These are phyloP conservation scores for Pilasporangium apinafurcum DNA, from an alignment of 352 stramenopile genomes.

Conservation along the genomic window DNA sequence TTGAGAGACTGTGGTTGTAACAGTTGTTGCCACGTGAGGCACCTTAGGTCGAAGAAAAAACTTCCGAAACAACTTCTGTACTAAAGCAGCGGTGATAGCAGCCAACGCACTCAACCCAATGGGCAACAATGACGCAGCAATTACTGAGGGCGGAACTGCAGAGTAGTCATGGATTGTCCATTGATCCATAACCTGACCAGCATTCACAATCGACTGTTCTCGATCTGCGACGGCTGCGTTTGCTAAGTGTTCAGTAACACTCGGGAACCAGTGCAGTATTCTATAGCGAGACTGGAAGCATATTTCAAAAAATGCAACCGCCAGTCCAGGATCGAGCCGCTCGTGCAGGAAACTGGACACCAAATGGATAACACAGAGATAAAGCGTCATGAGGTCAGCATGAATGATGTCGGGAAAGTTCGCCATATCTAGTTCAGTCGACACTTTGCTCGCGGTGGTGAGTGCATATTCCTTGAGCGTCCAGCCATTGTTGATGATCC, in stretches of 20 bases:
- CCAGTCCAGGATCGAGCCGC: slow-evolving; percentile 21
- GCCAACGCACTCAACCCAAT: no score
- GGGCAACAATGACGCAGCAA: no score
- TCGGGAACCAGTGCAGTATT: background rate
- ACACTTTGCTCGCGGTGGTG: slow-evolving; percentile 20
- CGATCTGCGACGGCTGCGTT: no score
- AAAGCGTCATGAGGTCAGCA: slow-evolving; percentile 25
- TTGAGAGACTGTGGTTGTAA: no score
- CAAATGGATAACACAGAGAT: slow-evolving; percentile 8
- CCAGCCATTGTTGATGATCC: slow-evolving; percentile 38
- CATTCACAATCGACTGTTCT: no score
- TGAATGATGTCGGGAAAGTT: slow-evolving; percentile 25
- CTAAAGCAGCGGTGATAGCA: no score
- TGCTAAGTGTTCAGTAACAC: background rate
- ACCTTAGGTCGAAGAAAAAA: no score
- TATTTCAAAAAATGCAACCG: slow-evolving; percentile 17
- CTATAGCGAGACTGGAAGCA: slow-evolving; percentile 9
- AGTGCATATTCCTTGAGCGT: slow-evolving; percentile 35
- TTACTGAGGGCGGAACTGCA: no score
- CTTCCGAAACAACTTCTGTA: no score
- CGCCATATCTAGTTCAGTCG: slow-evolving; percentile 10
- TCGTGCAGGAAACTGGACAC: slow-evolving; percentile 10
- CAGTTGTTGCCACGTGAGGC: no score
- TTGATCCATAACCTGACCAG: no score
- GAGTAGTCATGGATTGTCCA: no score